phyloP scores from a whole-genome alignment of 2,329 filamentous ascomycete genomes.

The Chaetomiaceae sp. region DNA sequence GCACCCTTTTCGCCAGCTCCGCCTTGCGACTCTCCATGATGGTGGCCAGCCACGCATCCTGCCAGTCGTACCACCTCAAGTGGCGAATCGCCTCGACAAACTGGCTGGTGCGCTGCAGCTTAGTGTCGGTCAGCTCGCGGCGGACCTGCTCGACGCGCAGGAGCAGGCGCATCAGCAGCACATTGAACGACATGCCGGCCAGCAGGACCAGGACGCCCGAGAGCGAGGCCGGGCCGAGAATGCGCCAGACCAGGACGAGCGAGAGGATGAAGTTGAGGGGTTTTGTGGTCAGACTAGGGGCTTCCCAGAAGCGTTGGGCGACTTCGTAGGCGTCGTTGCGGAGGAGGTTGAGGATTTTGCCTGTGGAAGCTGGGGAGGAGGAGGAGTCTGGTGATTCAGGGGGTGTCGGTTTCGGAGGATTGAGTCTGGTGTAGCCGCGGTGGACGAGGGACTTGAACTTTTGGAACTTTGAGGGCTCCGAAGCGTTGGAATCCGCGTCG shows the following conservation, averaged over 20 bases:
- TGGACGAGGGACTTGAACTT: conserved; percentile 16
- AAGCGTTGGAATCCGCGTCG: background rate
- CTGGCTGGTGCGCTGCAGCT: conserved; percentile 76
- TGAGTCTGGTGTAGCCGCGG: conserved; percentile 17
- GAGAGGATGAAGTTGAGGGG: conserved; percentile 74
- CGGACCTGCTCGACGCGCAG: conserved; percentile 66
- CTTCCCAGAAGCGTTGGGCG: conserved; percentile 83
- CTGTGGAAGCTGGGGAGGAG: conserved; percentile 66
- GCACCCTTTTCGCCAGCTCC: conserved; percentile 62
- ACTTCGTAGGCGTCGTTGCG: conserved; percentile 78
- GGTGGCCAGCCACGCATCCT: conserved; percentile 65
- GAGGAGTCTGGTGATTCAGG: background rate
- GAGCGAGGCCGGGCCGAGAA: conserved; percentile 77
- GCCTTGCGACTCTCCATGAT: conserved; percentile 65
- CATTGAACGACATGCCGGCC: conserved; percentile 65
- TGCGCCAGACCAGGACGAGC: conserved; percentile 66
- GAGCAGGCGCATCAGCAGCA: conserved; percentile 59
- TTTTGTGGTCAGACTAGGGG: conserved; percentile 68
- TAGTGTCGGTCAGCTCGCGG: conserved; percentile 69
- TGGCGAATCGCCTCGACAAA: conserved; percentile 84
- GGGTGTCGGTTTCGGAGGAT: conserved; percentile 26
- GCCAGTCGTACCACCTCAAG: conserved; percentile 78
- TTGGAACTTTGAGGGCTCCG: conserved; percentile 5
- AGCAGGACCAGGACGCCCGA: conserved; percentile 67
- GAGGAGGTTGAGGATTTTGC: conserved; percentile 86